These are phyloP conservation scores for Hyaloperonospora arabidopsidis DNA, from an alignment of 352 stramenopile genomes.

Conservation along the genomic window DNA sequence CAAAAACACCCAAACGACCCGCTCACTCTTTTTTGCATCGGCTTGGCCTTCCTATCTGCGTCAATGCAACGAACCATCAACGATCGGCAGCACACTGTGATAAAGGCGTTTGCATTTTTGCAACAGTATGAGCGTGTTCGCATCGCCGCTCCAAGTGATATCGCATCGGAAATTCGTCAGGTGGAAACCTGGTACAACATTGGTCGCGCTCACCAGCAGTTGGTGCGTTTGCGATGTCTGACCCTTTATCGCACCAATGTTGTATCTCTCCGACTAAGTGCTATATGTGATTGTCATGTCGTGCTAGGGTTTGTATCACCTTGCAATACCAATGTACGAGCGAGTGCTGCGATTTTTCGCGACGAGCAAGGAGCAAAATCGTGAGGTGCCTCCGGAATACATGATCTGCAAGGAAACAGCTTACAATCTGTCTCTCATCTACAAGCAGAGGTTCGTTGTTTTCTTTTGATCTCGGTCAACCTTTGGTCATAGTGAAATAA, in stretches of 20 bases:
- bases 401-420: constrained; percentile 73
- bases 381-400: constrained; percentile 53
- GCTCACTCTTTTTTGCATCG: constrained; percentile 80
- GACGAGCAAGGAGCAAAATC: constrained; percentile 36
- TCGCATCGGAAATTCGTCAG: constrained; percentile 55
- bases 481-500: not conserved
- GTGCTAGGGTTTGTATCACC: constrained; percentile 68
- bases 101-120: constrained; percentile 80
- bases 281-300: constrained; percentile 7
- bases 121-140: constrained; percentile 72
- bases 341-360: constrained; percentile 77
- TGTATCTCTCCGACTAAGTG: not conserved
- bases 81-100: constrained; percentile 74
- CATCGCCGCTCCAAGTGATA: constrained; percentile 36
- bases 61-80: constrained; percentile 85
- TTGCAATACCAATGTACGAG: constrained; percentile 85
- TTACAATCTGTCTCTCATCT: constrained; percentile 86
- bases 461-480: not conserved
- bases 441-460: constrained; percentile 67
- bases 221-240: constrained; percentile 39
- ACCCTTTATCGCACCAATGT: not conserved
- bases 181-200: constrained; percentile 85
- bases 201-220: constrained; percentile 74
- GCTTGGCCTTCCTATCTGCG: constrained; percentile 70
- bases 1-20: constrained; percentile 66